Base-by-base conservation (phyloP, 345 rosid genomes). In the Noccaea caerulescens region DNA sequence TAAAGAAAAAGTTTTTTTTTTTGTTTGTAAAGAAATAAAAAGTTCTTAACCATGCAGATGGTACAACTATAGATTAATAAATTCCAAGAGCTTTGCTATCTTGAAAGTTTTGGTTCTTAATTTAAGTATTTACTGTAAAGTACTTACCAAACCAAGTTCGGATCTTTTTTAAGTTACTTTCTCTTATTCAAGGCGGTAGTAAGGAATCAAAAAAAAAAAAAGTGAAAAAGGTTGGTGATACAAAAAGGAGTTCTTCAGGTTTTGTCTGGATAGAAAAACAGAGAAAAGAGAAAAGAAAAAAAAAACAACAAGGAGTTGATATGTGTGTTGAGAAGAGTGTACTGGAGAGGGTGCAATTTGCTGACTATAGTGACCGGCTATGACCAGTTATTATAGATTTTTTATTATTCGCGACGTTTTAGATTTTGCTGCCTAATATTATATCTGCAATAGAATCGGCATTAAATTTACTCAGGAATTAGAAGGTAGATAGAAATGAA, bases 161-260 rank as follows among this genome's bases (percentile, higher is more conserved):
- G 61, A 33, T 67, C n/a, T 16, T 36, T 57, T 42, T 5, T n/a
- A 54, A 38, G 46, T 58, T 6, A 44, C 9, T 13, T 47, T 49
- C 3, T 49, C 51, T 18, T 18, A n/a, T 65, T 38, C 38, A 51
- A 70, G 50, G 49, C 50, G 1, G 38, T 30, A 42, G 33, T 54
- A 67, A 20, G 33, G 53, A 68, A 51, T 50, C 52, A 51, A 52
- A 60, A 52, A 52, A 34, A 68, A 51, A 45, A 51, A 66, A 52
- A 25, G 38, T 20, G 61, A 51, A 65, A 39, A 38, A 14, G 58
- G 39, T 47, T n/a, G 27, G 23, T 36, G 30, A 59, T 10, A 50
- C 8, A 59, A 46, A 50, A 27, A 45, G 38, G 18, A 38, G 2
- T 16, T 49, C 41, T 27, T 49, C 66, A 49, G 66, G 32, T 49